These are phyloP conservation scores for Cutaneotrichosporon curvatum DNA, from an alignment of 1,284 basidiomycete genomes.

Conservation along the genomic window DNA sequence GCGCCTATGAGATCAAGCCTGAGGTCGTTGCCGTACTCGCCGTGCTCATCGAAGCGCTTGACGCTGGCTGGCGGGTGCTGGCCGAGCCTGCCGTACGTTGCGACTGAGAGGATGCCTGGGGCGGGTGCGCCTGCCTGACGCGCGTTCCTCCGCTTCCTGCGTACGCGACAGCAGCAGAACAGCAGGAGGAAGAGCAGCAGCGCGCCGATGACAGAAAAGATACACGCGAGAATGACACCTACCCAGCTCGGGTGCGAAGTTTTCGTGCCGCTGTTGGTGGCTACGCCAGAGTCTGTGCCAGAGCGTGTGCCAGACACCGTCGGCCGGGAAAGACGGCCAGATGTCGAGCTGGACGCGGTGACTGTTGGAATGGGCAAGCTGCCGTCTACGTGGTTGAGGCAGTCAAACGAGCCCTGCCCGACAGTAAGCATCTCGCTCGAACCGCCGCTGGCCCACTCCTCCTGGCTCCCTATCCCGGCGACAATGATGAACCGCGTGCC, in stretches of 20 bases:
- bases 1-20: slow-evolving; percentile 4
- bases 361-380: slow-evolving; percentile 24
- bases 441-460: slow-evolving; percentile 43
- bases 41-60: slow-evolving; percentile 5
- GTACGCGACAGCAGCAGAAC: slow-evolving; percentile 40
- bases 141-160: slow-evolving; percentile 15
- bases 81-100: slow-evolving; percentile 7
- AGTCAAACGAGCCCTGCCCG: slow-evolving; percentile 33
- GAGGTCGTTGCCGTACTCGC: slow-evolving; percentile 4
- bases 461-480: slow-evolving; percentile 37
- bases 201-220: slow-evolving; percentile 50
- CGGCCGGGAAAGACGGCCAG: neutral
- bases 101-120: slow-evolving; percentile 8
- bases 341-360: slow-evolving; percentile 17
- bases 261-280: neutral
- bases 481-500: slow-evolving; percentile 44
- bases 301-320: neutral
- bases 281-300: neutral
- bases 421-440: slow-evolving; percentile 39
- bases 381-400: slow-evolving; percentile 15
- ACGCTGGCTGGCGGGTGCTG: neutral
- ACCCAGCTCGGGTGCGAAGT: neutral
- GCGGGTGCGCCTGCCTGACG: slow-evolving; percentile 4
- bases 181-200: slow-evolving; percentile 43
- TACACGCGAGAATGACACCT: slow-evolving; percentile 50